Evolutionary conservation across 2,329 filamentous ascomycete species (phyloP), one percentile per base, ranked within the genome.

Genomic region (Fusarium mangiferae): DNA sequence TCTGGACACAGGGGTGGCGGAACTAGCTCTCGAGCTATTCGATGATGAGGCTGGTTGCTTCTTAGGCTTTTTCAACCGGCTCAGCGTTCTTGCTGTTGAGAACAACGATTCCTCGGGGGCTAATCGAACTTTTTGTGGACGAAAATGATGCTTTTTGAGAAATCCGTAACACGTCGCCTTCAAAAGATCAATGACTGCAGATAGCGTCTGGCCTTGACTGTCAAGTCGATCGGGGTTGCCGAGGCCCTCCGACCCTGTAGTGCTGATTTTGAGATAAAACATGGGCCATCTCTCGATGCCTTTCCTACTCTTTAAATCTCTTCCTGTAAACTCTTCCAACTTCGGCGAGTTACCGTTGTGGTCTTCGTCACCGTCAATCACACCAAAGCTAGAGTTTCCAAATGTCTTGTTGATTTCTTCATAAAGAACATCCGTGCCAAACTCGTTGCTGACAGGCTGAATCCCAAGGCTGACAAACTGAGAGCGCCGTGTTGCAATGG

Each of bases 381-480:
- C 82, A 0, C 94, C 94, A 82, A 98, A 99, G 66, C 86, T 90
- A 0, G 96, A 98, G 45, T 89, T 87, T 9, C 86, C 82, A 80
- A 98, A 98, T 3, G 95, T 78, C 28, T 87, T 88, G 80, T 98
- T 98, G 66, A 98, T 86, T 66, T 93, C 91, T 60, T 93, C 90
- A 75, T 93, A 97, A 0, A 98, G 81, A 12, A 93, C 82, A 66
- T 92, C 93, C 7, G 89, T 86, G 1, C 87, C 88, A 54, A 84
- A 83, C 8, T 87, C 84, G 30, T 88, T 83, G 4, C 84, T 79
- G 4, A 97, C 75, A 1, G 95, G 94, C 14, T 87, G 84, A 13
- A 95, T 88, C 1, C 94, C 95, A 33, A 98, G 82, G 9, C 93
- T 94, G 28, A 98, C 88, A 79, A 98, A 97, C 76, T 98, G 96